Evolutionary conservation across 352 stramenopile genomes (phyloP).

Genomic region (Plasmopara viticola): DNA sequence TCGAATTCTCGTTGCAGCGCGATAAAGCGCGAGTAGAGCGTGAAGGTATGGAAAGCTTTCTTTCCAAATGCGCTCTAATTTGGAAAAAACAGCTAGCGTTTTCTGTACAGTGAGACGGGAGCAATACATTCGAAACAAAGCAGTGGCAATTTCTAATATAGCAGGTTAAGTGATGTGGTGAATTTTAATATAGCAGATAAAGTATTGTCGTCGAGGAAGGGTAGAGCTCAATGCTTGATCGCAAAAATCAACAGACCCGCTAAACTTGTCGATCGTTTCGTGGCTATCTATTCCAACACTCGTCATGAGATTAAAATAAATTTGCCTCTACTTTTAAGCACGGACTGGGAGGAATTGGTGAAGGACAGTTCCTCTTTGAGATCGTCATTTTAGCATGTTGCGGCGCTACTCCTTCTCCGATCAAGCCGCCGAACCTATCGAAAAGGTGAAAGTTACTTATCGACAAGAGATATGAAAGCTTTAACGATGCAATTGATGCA

Average conservation of each 20-base stretch:
- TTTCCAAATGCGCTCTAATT: slow-evolving; percentile 25
- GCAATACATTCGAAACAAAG: neutral
- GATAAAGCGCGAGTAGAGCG: slow-evolving; percentile 19
- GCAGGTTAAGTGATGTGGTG: too few species aligned
- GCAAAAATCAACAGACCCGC: slow-evolving; percentile 6
- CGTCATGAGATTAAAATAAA: neutral
- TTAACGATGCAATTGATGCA: slow-evolving; percentile 3
- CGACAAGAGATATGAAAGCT: neutral
- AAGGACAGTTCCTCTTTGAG: slow-evolving; percentile 11
- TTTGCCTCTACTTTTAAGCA: slow-evolving; percentile 1
- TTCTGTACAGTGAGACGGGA: slow-evolving; percentile 19
- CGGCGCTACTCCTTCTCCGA: slow-evolving; percentile 28
- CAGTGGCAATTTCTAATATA: too few species aligned
- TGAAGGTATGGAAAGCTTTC: slow-evolving; percentile 25
- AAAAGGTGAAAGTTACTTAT: slow-evolving; percentile 10
- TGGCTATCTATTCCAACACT: slow-evolving; percentile 20
- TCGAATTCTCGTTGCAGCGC: slow-evolving; percentile 28
- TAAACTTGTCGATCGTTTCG: slow-evolving; percentile 17
- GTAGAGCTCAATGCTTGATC: slow-evolving; percentile 6
- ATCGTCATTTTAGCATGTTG: slow-evolving; percentile 12
- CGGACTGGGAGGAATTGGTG: slow-evolving; percentile 7
- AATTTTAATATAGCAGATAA: too few species aligned
- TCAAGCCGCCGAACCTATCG: slow-evolving; percentile 20
- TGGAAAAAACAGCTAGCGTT: slow-evolving; percentile 31
- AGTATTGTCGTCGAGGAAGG: too few species aligned